Evolutionary conservation across 148 eudicot species (phyloP), one percentile per base, ranked within the genome.

Genomic region (Cornus suecica): DNA sequence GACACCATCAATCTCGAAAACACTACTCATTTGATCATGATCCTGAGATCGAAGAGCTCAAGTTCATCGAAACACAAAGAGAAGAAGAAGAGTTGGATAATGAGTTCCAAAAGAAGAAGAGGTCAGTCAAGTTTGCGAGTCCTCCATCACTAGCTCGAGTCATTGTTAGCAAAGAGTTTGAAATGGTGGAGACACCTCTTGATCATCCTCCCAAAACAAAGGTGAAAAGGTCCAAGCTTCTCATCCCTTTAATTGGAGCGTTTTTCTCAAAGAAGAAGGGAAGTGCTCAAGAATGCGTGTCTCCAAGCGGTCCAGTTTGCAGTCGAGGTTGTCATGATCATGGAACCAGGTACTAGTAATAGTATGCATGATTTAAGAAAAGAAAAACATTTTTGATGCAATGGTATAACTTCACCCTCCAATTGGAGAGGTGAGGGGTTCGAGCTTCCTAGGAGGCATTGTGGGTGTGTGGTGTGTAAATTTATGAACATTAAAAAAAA

Each of bases 11-110:
- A 4, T 37, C 37, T 8, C 37, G 74, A 58, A 83, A 75, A 34
- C 28, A 29, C 18, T 54, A 29, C 9, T 3, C 76, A 66, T 41
- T 26, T 1, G 54, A 23, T 3, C 61, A 14, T 58, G 86, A 88
- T 54, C 88, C 87, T 0, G 92, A 91, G 79, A 89, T 88, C n/a
- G 94, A 91, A 83, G 94, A 93, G 71, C 79, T 91, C 69, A 91
- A 91, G 75, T 89, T 88, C 42, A 78, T 90, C 11, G 90, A 87
- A 84, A 69, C 34, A 29, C 79, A 52, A 23, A 7, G 62, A 34
- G 16, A 67, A 14, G 29, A 63, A 10, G 2, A 65, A 51, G 9
- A 5, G 8, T 37, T 37, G 42, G 42, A 37, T 37, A 6, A 28
- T 24, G 72, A 78, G 30, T 66, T 79, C 29, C 71, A 88, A 26